These are phyloP conservation scores for Arctostaphylos glauca DNA, from an alignment of 148 eudicot species.

Conservation along the genomic window DNA sequence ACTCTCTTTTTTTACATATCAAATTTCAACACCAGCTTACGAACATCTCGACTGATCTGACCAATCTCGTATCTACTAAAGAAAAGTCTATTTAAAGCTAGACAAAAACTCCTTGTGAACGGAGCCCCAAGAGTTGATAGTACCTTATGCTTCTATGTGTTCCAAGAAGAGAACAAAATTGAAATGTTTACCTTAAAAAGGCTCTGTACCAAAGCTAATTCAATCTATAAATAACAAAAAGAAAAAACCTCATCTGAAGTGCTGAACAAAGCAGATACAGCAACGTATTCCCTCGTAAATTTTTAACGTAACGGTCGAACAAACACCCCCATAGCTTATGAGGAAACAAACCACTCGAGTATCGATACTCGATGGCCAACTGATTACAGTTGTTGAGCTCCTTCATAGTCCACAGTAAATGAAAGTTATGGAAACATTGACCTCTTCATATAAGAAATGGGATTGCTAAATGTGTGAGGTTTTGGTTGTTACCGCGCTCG, in stretches of 20 bases:
- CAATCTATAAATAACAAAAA: not conserved
- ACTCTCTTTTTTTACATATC: not conserved
- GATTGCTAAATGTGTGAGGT: constrained; percentile 37
- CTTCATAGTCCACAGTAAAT: not conserved
- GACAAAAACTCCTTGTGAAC: too few relatives aligned
- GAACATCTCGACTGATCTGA: too few relatives aligned
- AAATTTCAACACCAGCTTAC: too few relatives aligned
- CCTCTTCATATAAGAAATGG: constrained; percentile 44
- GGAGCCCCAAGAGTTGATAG: too few relatives aligned
- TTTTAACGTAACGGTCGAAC: not conserved
- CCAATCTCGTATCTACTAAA: too few relatives aligned
- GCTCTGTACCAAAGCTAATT: not conserved
- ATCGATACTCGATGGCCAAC: too few relatives aligned
- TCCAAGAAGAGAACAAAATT: not conserved
- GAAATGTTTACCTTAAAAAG: not conserved
- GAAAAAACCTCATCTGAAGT: not conserved
- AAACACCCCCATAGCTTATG: too few relatives aligned
- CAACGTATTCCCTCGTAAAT: not conserved
- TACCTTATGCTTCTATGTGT: not conserved
- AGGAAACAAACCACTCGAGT: too few relatives aligned
- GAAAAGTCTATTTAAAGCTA: too few relatives aligned
- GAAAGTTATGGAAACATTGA: not conserved
- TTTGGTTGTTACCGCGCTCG: constrained; percentile 36
- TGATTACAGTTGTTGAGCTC: not conserved
- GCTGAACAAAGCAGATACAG: not conserved